Conservation (phyloP, 257 asterid genomes). For the Solanum lycopersicoides region DNA sequence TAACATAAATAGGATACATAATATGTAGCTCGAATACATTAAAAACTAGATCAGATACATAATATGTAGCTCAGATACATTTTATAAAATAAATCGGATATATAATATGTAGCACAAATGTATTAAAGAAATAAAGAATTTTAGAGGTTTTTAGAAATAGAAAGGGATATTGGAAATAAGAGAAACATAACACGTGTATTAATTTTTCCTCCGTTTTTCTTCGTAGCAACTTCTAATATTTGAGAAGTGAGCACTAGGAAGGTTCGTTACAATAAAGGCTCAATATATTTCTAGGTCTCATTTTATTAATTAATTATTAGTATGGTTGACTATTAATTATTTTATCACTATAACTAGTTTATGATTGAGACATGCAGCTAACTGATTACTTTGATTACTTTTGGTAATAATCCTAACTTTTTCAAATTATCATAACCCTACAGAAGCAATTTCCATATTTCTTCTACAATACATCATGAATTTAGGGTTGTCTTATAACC, state of each 20-base stretch:
- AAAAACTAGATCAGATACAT: too few species aligned
- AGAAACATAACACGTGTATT: too few species aligned
- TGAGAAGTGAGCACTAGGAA: neutral
- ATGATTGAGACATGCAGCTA: neutral
- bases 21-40: too few species aligned
- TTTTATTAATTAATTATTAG: neutral
- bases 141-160: too few species aligned
- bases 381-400: neutral
- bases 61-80: too few species aligned
- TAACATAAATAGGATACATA: too few species aligned
- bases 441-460: neutral
- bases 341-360: neutral
- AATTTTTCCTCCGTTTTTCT: neutral
- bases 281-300: neutral
- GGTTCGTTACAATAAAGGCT: neutral
- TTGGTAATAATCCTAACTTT: neutral
- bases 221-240: neutral
- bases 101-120: accelerated
- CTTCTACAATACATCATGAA: neutral
- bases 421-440: neutral
- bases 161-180: too few species aligned
- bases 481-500: neutral
- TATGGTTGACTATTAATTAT: neutral
- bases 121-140: too few species aligned
- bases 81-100: too few species aligned